Conservation (phyloP, 129 eudicot species). For the Erigeron canadensis region DNA sequence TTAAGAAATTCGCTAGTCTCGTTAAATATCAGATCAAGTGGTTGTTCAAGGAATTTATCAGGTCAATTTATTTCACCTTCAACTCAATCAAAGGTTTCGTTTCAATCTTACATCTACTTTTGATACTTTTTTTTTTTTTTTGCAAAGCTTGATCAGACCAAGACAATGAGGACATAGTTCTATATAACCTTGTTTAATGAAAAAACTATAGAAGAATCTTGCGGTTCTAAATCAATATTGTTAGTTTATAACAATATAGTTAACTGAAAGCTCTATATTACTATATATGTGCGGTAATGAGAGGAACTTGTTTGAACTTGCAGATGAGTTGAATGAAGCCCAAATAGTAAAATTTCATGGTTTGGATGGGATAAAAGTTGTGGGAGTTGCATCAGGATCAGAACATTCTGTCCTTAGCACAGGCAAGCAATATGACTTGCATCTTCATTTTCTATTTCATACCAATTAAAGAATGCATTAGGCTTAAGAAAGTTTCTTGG, state of each 20-base stretch:
- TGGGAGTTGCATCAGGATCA: slow-evolving; percentile 82
- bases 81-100: background rate
- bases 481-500: background rate
- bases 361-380: slow-evolving; percentile 41
- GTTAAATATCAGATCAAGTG: background rate
- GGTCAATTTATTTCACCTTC: background rate
- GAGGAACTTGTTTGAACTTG: slow-evolving; percentile 1
- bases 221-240: no score
- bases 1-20: background rate
- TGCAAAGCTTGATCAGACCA: no score
- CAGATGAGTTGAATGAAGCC: slow-evolving; percentile 39
- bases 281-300: background rate
- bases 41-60: background rate
- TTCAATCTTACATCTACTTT: background rate
- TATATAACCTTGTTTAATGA: no score
- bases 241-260: background rate
- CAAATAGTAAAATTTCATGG: slow-evolving; percentile 33
- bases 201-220: no score
- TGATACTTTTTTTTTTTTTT: no score
- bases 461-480: background rate
- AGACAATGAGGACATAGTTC: no score
- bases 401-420: slow-evolving; percentile 83
- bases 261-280: background rate
- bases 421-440: slow-evolving; percentile 43
- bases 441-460: background rate